Conservation (phyloP, 495 filamentous ascomycete species). For the Penicillium verhagenii region DNA sequence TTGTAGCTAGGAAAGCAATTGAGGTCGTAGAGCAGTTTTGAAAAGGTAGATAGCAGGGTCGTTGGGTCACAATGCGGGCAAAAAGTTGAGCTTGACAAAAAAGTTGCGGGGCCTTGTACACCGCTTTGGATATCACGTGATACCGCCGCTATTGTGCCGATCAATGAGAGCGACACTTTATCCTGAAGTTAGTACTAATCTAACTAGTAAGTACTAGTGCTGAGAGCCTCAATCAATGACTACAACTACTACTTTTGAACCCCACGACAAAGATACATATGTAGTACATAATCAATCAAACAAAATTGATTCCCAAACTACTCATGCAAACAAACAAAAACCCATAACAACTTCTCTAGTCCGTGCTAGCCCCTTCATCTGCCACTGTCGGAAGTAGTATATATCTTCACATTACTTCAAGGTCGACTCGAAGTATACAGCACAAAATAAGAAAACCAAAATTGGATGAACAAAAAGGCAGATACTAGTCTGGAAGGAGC, state of each 20-base stretch:
- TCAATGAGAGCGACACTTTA: too few species aligned
- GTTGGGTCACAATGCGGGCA: constrained; percentile 7
- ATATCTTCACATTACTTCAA: constrained; percentile 12
- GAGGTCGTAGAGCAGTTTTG: constrained; percentile 3
- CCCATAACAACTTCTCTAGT: constrained; percentile 18
- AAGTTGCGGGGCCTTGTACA: constrained; percentile 24
- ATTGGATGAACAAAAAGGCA: constrained; percentile 12
- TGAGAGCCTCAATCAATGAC: too few species aligned
- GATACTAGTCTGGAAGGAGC: constrained; percentile 25
- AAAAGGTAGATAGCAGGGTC: background rate
- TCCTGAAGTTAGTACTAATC: too few species aligned
- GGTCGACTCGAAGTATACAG: constrained; percentile 1
- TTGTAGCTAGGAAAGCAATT: background rate
- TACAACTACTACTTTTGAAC: too few species aligned
- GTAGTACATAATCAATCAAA: too few species aligned
- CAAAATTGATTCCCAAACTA: constrained; percentile 24
- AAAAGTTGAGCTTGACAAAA: constrained; percentile 29
- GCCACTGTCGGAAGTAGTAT: constrained; percentile 17
- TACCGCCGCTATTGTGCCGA: too few species aligned
- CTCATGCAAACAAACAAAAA: constrained; percentile 16
- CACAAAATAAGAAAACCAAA: constrained; percentile 8
- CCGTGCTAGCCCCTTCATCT: constrained; percentile 1
- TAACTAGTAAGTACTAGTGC: too few species aligned
- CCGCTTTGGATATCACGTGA: constrained; percentile 12
- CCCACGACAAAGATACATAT: too few species aligned